These are phyloP conservation scores for Teratosphaeria viscida DNA, from an alignment of 2,329 filamentous ascomycete genomes.

Conservation along the genomic window DNA sequence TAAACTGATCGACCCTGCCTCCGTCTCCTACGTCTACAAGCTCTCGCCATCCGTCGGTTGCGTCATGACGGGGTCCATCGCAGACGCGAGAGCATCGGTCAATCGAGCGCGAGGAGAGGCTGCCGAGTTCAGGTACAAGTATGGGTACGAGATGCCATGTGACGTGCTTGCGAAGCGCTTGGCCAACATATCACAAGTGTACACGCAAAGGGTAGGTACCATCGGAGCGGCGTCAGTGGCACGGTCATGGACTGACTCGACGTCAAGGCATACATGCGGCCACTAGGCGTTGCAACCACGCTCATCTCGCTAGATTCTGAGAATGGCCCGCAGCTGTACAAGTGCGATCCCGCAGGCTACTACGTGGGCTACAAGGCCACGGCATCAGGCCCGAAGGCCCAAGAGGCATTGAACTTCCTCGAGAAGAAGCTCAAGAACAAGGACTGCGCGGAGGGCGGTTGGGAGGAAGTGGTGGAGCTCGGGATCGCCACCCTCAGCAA, in stretches of 20 bases:
- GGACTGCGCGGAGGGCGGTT: conserved; percentile 79
- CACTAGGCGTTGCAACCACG: conserved; percentile 89
- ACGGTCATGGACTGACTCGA: conserved; percentile 20
- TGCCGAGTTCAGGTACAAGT: conserved; percentile 97
- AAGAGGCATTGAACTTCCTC: conserved; percentile 94
- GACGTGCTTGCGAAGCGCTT: conserved; percentile 92
- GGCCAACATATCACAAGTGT: conserved; percentile 98
- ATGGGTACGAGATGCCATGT: conserved; percentile 98
- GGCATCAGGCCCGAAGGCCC: conserved; percentile 92
- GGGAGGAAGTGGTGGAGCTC: conserved; percentile 96
- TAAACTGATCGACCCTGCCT: conserved; percentile 96
- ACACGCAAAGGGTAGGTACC: conserved; percentile 75
- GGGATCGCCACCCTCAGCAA: conserved; percentile 92
- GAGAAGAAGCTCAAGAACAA: conserved; percentile 99
- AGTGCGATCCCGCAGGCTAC: conserved; percentile 96
- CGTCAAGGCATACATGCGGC: conserved; percentile 84
- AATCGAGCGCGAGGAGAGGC: conserved; percentile 90
- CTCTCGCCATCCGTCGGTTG: conserved; percentile 93
- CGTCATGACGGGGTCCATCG: conserved; percentile 97
- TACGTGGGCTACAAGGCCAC: conserved; percentile 98
- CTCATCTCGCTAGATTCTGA: conserved; percentile 90
- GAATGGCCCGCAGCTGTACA: conserved; percentile 88
- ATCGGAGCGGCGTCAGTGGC: background rate
- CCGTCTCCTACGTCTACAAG: conserved; percentile 95
- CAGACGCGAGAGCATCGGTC: conserved; percentile 87